Percentiles rank a stretch among this genome's conserved stretches.
Conservation (phyloP, 306 rosid genomes). For the Sphenostylis stenocarpa region DNA sequence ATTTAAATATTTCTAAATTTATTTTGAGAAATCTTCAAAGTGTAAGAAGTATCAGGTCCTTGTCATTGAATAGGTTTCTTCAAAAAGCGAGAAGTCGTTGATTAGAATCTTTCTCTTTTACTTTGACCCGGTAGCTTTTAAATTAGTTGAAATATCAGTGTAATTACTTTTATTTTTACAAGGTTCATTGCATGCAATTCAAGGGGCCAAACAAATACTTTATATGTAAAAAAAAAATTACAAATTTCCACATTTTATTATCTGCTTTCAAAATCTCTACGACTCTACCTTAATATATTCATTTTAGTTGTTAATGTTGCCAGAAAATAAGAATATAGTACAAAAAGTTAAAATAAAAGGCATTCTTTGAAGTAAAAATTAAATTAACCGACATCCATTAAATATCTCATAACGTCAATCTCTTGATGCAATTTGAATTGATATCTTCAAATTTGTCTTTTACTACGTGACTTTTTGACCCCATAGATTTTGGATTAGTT, state of each 20-base stretch:
- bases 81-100: neutral
- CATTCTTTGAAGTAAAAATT: neutral
- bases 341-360: neutral
- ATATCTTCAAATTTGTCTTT: neutral
- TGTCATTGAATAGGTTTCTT: neutral
- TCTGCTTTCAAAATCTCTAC: neutral
- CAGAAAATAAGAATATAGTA: neutral
- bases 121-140: constrained; percentile 1
- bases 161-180: neutral
- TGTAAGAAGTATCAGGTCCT: neutral
- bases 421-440: neutral
- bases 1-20: neutral
- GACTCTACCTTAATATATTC: neutral
- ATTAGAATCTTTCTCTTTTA: neutral
- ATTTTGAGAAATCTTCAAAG: neutral
- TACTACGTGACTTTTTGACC: neutral
- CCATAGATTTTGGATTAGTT: neutral
- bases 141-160: neutral
- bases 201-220: neutral
- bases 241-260: neutral
- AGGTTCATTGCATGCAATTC: neutral
- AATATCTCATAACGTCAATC: neutral
- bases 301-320: neutral
- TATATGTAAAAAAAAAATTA: neutral
- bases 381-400: neutral